These are phyloP conservation scores for Breviolum minutum DNA, from an alignment of 73 alveolate species.

Conservation along the genomic window DNA sequence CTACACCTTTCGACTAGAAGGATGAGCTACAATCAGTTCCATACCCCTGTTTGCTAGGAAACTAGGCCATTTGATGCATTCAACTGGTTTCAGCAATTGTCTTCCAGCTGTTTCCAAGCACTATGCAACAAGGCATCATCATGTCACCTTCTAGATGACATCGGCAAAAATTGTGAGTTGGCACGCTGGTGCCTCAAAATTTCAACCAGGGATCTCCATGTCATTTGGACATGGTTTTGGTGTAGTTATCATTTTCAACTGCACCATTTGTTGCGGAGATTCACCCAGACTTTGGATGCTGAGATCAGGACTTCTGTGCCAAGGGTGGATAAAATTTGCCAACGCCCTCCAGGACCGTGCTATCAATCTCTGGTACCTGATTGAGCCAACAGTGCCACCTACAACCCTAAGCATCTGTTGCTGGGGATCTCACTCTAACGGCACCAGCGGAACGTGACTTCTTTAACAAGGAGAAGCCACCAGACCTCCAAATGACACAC, in stretches of 20 bases:
- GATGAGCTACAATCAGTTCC: neutral
- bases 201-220: neutral
- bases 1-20: no score
- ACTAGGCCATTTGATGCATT: no score
- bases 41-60: neutral
- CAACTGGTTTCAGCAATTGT: no score
- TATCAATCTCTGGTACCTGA: constrained; percentile 78
- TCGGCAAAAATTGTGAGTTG: constrained; percentile 80
- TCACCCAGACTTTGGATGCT: neutral
- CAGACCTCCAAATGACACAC: constrained; percentile 20
- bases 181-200: constrained; percentile 57
- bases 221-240: neutral
- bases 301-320: constrained; percentile 66
- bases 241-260: neutral
- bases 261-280: neutral
- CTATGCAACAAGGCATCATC: neutral
- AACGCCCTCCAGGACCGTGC: constrained; percentile 70
- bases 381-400: neutral
- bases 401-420: neutral
- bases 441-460: constrained; percentile 87
- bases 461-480: constrained; percentile 90
- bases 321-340: constrained; percentile 82
- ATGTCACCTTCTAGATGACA: constrained; percentile 71
- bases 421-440: constrained; percentile 23
- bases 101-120: neutral